Evolutionary conservation across 495 filamentous ascomycete species (phyloP), one percentile per base, ranked within the genome.

Genomic region (Podospora australis): DNA sequence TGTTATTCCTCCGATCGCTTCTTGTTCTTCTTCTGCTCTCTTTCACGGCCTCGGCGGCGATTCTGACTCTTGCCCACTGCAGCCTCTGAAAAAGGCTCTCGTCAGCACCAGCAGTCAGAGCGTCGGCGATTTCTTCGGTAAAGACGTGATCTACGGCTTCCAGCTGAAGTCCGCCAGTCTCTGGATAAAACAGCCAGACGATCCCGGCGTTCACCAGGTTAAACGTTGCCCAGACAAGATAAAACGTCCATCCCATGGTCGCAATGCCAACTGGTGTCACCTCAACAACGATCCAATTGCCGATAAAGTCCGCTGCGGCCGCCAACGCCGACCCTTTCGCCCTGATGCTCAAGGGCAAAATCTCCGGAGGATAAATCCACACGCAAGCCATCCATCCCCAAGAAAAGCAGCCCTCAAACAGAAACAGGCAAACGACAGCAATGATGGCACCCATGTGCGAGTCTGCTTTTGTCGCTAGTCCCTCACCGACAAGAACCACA

Each of bases 241-340:
- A 79, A 22, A 70, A 73, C 20, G 54, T 52, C 63, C 71, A 79
- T 5, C 64, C 64, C 41, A 80, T 72, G 25, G 62, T 70, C 1
- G 41, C 53, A 39, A 76, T 70, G 3, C 66, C 69, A 17, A 73
- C 60, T 0, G 72, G 74, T 8, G 74, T 76, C 20, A 75, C 73
- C 47, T 76, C 57, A 4, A 76, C 74, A 5, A 77, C 67, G 7
- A 69, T 52, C 56, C 70, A 75, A 23, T 73, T 74, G 47, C 60
- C 70, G 48, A 78, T 69, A 68, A 74, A 79, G 48, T 78, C 84
- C 3, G 72, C 75, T 54, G 79, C 80, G 16, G 82, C 83, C 1
- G 78, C 82, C 7, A 85, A 66, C 2, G 83, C 80, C 53, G 83
- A 83, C 25, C 81, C 82, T 63, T 80, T 78, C 17, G 73, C 77